Base-by-base conservation (phyloP, 1,139 yeast genomes). In the Candida gigantensis region DNA sequence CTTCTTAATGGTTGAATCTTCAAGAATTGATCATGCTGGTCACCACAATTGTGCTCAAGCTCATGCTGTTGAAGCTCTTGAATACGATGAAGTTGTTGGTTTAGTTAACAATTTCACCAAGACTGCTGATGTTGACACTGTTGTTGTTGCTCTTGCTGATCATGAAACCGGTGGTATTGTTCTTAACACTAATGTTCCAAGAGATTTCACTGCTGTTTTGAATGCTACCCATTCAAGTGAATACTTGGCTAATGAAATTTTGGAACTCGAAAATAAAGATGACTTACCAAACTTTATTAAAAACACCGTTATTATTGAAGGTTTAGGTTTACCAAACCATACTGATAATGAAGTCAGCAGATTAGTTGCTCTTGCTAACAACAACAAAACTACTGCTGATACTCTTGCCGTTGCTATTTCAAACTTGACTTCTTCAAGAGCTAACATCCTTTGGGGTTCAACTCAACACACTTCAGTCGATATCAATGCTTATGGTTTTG, bases 391-490 rank as follows among this genome's bases (percentile, higher is more conserved):
- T 14, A 34, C 16, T n/a, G 12, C 30, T 9, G 30, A 39, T 27
- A 10, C 37, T 12, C 28, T 32, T 14, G 62, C 65, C 25, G 50
- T 82, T 14, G 62, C 65, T 26, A 50, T 82, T 39, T 74, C 82
- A 50, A 67, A 78, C 39, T 72, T 86, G 74, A 75, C 85, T 6
- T 79, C 89, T 2, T 50, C 60, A 9, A 74, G 94, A 43, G 85
- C 95, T 0, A 81, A 81, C 53, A 77, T 86, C 23, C 94, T 95
- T 5, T 88, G 95, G 95, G 71, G 92, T 6, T 86, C 96, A 0
- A 89, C 83, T 49, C 95, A 95, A 17, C 96, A 88, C 56, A 79
- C 92, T 14, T 95, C 94, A 0, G 95, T 87, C 10, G 96, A 88
- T 58, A 95, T 88, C 23, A 86, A 86, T 52, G 81, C 87, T 35